Percentiles rank a stretch among this genome's conserved stretches.
Evolutionary conservation across 225 moss, liverwort and hornwort genomes (phyloP).

Genomic region (Pleurozium schreberi): DNA sequence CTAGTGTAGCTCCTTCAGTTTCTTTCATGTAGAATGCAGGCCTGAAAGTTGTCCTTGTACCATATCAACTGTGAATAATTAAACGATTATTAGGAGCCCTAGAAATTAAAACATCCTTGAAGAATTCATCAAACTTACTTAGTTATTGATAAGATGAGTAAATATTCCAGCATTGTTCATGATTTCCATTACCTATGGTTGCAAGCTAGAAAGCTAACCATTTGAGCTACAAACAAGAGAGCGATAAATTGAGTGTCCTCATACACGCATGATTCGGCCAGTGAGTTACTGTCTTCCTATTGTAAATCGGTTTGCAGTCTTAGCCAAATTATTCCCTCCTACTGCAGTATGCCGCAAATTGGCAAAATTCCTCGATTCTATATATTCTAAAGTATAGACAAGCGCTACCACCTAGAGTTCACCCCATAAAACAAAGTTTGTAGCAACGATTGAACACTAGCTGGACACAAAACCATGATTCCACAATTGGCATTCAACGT

Average conservation of each 20-base stretch:
- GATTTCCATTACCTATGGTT: not conserved
- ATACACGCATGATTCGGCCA: not conserved
- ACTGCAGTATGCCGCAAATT: not conserved
- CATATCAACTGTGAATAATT: not conserved
- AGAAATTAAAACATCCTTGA: not conserved
- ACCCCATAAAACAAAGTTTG: not conserved
- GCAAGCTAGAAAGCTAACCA: not conserved
- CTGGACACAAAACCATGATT: not conserved
- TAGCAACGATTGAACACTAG: not conserved
- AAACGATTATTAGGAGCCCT: not conserved
- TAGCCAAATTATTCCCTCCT: not conserved
- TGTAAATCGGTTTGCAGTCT: not conserved
- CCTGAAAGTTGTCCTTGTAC: not conserved
- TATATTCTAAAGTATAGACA: not conserved
- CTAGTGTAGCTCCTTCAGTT: not conserved
- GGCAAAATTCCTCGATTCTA: no score
- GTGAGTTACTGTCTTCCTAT: not conserved
- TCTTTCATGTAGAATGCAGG: not conserved
- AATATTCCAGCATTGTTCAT: not conserved
- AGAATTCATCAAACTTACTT: not conserved
- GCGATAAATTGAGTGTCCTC: not conserved
- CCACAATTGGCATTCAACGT: not conserved
- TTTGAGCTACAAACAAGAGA: not conserved
- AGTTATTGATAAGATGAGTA: not conserved
- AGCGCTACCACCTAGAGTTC: not conserved